Percentiles rank a stretch among this genome's conserved stretches.
Conservation (phyloP, 331 rosid species). For the Erythrophleum ivorense region DNA sequence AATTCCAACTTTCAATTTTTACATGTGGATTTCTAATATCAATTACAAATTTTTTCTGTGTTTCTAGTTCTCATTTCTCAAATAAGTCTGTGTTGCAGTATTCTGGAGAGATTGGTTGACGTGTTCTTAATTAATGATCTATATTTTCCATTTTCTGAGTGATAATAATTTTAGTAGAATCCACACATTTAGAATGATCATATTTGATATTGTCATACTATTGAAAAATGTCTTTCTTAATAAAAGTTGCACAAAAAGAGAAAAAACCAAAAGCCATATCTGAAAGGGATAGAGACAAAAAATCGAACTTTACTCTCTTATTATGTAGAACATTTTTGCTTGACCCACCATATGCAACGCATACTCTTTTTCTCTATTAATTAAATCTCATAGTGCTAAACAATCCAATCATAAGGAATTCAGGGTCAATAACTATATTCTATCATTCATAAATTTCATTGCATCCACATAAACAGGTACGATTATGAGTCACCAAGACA, state of each 20-base stretch:
- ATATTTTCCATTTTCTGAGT: not conserved
- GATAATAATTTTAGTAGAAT: not conserved
- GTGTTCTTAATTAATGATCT: not conserved
- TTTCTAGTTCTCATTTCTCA: not conserved
- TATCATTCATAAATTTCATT: not conserved
- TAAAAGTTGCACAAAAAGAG: constrained; percentile 35
- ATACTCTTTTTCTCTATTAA: not conserved
- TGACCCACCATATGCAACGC: constrained; percentile 39
- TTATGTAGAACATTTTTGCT: constrained; percentile 37
- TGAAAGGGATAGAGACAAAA: constrained; percentile 23
- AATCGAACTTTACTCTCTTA: constrained; percentile 50
- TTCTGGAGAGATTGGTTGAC: not conserved
- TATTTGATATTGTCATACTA: not conserved
- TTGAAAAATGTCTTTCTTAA: constrained; percentile 32
- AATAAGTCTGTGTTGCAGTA: not conserved
- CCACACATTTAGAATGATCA: not conserved
- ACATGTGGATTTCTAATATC: constrained; percentile 23
- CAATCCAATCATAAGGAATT: not conserved
- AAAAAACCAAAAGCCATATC: constrained; percentile 33
- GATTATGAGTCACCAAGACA: not conserved
- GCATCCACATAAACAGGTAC: not conserved
- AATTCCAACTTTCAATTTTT: not conserved
- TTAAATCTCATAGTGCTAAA: not conserved
- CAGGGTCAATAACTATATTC: not conserved
- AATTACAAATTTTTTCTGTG: not conserved